Conservation (phyloP, 2,329 filamentous ascomycete species). For the Fusarium nisikadoi region DNA sequence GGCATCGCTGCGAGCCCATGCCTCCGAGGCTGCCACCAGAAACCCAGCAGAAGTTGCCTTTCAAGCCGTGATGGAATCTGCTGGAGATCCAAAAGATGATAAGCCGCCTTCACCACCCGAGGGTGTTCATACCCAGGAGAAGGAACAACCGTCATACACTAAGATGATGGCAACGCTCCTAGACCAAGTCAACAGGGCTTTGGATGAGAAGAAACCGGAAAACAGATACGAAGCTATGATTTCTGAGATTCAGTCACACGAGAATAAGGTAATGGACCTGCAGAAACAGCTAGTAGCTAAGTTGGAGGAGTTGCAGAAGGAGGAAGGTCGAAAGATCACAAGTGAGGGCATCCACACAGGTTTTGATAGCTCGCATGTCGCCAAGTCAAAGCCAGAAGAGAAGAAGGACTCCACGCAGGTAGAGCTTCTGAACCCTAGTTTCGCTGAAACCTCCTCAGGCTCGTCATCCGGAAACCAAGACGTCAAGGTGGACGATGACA, state of each 20-base stretch:
- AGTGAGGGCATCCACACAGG: slow-evolving; percentile 89
- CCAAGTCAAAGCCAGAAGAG: slow-evolving; percentile 64
- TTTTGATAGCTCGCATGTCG: slow-evolving; percentile 87
- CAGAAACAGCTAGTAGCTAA: slow-evolving; percentile 80
- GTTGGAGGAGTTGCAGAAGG: slow-evolving; percentile 83
- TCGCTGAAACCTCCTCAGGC: slow-evolving; percentile 36
- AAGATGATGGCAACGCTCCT: slow-evolving; percentile 99
- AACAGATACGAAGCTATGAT: slow-evolving; percentile 81
- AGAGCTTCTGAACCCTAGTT: slow-evolving; percentile 81
- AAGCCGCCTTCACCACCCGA: slow-evolving; percentile 79
- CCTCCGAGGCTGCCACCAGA: slow-evolving; percentile 70
- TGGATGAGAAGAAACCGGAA: slow-evolving; percentile 79
- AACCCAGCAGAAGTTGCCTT: slow-evolving; percentile 87
- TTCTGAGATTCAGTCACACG: slow-evolving; percentile 79
- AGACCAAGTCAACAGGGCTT: slow-evolving; percentile 87
- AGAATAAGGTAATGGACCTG: slow-evolving; percentile 79
- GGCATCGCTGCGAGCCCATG: slow-evolving; percentile 77
- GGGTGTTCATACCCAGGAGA: slow-evolving; percentile 79
- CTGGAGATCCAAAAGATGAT: slow-evolving; percentile 77
- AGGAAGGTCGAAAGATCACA: slow-evolving; percentile 90
- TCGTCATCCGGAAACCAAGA: slow-evolving; percentile 27
- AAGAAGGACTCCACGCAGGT: slow-evolving; percentile 64
- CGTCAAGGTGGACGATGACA: slow-evolving; percentile 67
- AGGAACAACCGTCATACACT: slow-evolving; percentile 84
- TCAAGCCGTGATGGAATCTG: slow-evolving; percentile 85